Base-by-base conservation (phyloP, 768 basidiomycete species). In the Suillus bovinus region DNA sequence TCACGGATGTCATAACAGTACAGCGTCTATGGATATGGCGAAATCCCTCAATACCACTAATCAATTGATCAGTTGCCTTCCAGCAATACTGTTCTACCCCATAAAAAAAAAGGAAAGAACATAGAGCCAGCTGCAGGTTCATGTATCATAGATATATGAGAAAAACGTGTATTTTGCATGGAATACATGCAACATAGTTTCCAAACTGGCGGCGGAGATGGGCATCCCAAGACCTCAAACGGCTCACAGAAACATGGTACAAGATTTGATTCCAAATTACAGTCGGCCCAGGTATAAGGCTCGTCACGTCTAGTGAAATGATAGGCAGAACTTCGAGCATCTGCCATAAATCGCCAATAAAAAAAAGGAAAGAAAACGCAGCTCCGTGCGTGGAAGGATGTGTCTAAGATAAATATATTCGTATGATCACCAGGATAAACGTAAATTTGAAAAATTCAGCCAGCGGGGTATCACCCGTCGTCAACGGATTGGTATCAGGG, bases 401-500 rank as follows among this genome's bases (percentile, higher is more conserved):
- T 33, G 61, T 39, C 46, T 33, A 27, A 41, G 10, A 57, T 44
- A 55, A n/a, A 31, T 31, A 13, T 49, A 29, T 54, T 42, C 17
- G 41, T 27, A 46, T 53, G 49, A 67, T 76, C 70, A 36, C 74
- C 66, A 68, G 73, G 71, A 71, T 60, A 56, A 27, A 24, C 36
- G 42, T 62, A 61, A 42, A 46, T 56, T 36, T 29, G 46, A 31
- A 58, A 55, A 58, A 73, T 58, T 67, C 79, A 64, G 71, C 81
- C 82, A 55, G 80, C 78, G 33, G 69, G 46, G 67, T 81, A 76
- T 66, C 68, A 66, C 67, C 80, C 77, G 49, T 68, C 63, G 29
- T 61, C 69, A 61, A 84, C 73, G 52, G 76, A 78, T 63, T 81
- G 73, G 81, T 84, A 63, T 58, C 62, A 38, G 63, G 53, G 61